Conservation (phyloP, 2,329 filamentous ascomycete genomes). For the Pezicula carpinea region DNA sequence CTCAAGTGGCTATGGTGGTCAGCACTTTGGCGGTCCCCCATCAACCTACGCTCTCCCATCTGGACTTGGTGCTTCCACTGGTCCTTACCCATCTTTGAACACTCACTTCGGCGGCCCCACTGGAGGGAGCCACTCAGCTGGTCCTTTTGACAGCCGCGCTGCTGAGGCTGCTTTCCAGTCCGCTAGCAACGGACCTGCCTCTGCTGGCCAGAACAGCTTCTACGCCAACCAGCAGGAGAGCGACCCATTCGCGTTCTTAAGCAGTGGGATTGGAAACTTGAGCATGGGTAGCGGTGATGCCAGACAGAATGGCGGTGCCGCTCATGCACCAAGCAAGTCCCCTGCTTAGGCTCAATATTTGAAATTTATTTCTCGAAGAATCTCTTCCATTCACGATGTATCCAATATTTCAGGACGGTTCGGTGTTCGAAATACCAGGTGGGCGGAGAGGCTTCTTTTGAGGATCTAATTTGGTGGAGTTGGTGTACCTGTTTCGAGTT, state of each 20-base stretch:
- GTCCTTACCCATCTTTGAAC: conserved; percentile 77
- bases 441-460: conserved; percentile 27
- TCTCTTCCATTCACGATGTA: conserved; percentile 23
- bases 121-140: conserved; percentile 74
- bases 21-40: conserved; percentile 82
- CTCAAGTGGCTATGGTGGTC: conserved; percentile 57
- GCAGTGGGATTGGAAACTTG: conserved; percentile 66
- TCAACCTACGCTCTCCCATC: conserved; percentile 89
- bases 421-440: conserved; percentile 7
- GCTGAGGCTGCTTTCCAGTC: conserved; percentile 93
- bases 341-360: conserved; percentile 23
- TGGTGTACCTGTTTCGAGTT: conserved; percentile 19
- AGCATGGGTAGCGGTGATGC: conserved; percentile 63
- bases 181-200: conserved; percentile 75
- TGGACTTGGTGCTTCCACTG: conserved; percentile 73
- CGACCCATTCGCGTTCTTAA: conserved; percentile 78
- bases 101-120: conserved; percentile 72
- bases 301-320: conserved; percentile 54
- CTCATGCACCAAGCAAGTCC: conserved; percentile 30
- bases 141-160: conserved; percentile 87
- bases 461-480: conserved; percentile 16
- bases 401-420: conserved; percentile 30
- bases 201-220: conserved; percentile 69
- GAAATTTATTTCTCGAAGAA: conserved; percentile 18
- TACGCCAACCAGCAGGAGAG: conserved; percentile 57